Evolutionary conservation across 345 rosid genomes (phyloP).

Genomic region (Microcos paniculata): DNA sequence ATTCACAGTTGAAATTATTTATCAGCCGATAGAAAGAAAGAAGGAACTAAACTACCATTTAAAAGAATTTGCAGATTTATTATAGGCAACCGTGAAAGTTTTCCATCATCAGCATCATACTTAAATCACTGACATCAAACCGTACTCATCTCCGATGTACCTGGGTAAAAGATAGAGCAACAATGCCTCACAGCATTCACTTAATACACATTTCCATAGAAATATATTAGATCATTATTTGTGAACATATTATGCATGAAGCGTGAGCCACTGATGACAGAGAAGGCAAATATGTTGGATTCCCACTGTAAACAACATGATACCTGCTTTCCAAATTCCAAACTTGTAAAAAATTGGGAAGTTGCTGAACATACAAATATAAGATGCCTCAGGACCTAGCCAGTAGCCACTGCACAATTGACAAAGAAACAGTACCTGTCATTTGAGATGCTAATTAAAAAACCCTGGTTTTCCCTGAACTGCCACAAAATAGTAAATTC

Average conservation of each 20-base stretch:
- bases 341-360: conserved; percentile 41
- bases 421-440: conserved; percentile 47
- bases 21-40: neutral
- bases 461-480: conserved; percentile 65
- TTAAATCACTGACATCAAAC: conserved; percentile 52
- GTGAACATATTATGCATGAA: conserved; percentile 46
- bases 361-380: neutral
- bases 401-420: neutral
- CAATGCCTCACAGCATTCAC: conserved; percentile 13
- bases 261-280: conserved; percentile 51
- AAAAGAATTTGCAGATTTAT: conserved; percentile 39
- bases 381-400: neutral
- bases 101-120: conserved; percentile 44
- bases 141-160: conserved; percentile 61
- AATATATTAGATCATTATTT: conserved; percentile 4
- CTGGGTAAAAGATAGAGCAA: conserved; percentile 29
- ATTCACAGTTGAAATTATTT: neutral
- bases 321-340: conserved; percentile 60
- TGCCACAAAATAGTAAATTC: conserved; percentile 33
- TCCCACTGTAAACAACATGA: conserved; percentile 55
- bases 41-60: conserved; percentile 45
- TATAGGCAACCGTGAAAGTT: conserved; percentile 47
- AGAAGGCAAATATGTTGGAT: conserved; percentile 61
- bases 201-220: conserved; percentile 14
- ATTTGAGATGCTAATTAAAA: conserved; percentile 50